Percentiles rank a stretch among this genome's conserved stretches.
phyloP scores from a whole-genome alignment of 345 rosid genomes.

The Hevea brasiliensis region DNA sequence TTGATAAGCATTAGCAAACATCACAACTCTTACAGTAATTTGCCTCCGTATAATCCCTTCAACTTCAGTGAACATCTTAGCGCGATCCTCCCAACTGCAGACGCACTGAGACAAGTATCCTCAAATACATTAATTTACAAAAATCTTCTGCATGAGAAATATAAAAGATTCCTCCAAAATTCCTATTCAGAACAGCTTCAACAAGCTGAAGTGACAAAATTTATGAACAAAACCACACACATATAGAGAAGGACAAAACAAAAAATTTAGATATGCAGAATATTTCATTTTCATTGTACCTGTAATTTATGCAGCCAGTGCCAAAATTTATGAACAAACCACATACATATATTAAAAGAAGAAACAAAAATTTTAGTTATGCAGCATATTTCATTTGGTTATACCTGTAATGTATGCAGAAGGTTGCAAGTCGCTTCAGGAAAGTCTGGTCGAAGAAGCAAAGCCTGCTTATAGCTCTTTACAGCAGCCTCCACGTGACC shows the following conservation, averaged over 20 bases:
- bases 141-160: too few species aligned
- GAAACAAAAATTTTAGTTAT: not conserved
- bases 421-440: slow-evolving; percentile 99
- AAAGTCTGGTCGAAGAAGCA: slow-evolving; percentile 78
- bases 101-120: slow-evolving; percentile 52
- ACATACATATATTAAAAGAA: too few species aligned
- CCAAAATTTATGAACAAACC: too few species aligned
- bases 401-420: slow-evolving; percentile 89
- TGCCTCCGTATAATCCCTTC: slow-evolving; percentile 87
- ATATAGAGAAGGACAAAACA: not conserved
- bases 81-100: slow-evolving; percentile 93
- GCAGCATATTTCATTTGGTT: not conserved
- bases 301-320: too few species aligned
- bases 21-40: slow-evolving; percentile 55
- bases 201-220: not conserved
- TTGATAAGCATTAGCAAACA: not conserved
- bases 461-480: slow-evolving; percentile 88
- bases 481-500: slow-evolving; percentile 93
- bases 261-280: too few species aligned
- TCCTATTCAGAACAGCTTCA: not conserved
- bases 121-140: slow-evolving; percentile 7
- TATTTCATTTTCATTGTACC: too few species aligned
- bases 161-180: not conserved
- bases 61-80: slow-evolving; percentile 75
- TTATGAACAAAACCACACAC: not conserved